A percentile compares a stretch with the other conserved stretches of the same genome.
Evolutionary conservation across 208 protist genomes (phyloP).

Genomic region (Leptomonas pyrrhocoris): DNA sequence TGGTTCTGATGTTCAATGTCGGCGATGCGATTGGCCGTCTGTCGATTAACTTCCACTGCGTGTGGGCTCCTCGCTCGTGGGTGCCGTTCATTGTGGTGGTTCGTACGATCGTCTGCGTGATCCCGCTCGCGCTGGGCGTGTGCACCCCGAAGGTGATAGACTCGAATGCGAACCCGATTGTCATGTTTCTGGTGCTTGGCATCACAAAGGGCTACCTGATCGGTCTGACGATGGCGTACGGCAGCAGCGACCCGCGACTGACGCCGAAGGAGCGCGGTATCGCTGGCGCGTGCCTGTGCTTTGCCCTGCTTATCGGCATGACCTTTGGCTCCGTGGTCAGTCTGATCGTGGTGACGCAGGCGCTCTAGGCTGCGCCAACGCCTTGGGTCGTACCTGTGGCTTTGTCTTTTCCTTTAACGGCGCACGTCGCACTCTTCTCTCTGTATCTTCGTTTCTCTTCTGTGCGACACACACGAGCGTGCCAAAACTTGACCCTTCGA

Average conservation of each 20-base stretch:
- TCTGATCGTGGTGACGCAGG: constrained; percentile 39
- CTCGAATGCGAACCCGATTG: constrained; percentile 44
- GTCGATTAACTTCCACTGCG: constrained; percentile 24
- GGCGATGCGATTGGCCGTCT: constrained; percentile 37
- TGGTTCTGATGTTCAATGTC: constrained; percentile 48
- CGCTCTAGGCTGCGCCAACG: constrained; percentile 1
- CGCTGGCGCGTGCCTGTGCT: constrained; percentile 38
- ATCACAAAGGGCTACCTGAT: constrained; percentile 46
- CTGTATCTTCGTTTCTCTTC: too few species aligned
- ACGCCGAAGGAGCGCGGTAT: constrained; percentile 35
- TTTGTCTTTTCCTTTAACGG: not conserved
- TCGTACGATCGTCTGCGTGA: constrained; percentile 37
- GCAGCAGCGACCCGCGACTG: constrained; percentile 37
- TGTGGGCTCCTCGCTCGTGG: constrained; percentile 29
- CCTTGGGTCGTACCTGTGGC: not conserved
- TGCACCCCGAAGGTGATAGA: constrained; percentile 39
- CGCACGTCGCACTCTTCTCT: not conserved
- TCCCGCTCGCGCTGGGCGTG: constrained; percentile 41
- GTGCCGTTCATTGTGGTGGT: constrained; percentile 26
- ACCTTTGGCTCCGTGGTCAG: constrained; percentile 35
- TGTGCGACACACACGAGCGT: too few species aligned
- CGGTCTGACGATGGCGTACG: constrained; percentile 43
- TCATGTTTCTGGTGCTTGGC: constrained; percentile 42
- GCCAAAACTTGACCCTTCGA: too few species aligned
- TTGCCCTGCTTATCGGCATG: constrained; percentile 35